phyloP scores from a whole-genome alignment of 2,329 filamentous ascomycete genomes.

The Aspergillus transmontanensis region DNA sequence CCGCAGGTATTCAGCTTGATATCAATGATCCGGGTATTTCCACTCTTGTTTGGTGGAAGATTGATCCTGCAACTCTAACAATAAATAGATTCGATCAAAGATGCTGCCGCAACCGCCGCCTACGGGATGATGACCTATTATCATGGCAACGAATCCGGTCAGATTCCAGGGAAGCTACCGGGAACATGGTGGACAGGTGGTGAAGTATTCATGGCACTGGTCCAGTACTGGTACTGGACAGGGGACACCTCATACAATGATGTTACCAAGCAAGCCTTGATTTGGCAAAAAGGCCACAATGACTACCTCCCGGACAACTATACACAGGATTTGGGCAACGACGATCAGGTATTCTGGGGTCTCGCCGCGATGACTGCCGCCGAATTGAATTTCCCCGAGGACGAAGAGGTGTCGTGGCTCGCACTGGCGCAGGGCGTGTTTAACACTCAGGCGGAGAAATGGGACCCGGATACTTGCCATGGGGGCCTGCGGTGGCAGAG shows the following conservation, averaged over 20 bases:
- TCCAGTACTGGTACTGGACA: slow-evolving; percentile 48
- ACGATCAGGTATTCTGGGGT: slow-evolving; percentile 62
- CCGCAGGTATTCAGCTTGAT: not conserved
- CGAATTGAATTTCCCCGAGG: slow-evolving; percentile 44
- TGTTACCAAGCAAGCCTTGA: slow-evolving; percentile 38
- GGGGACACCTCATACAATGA: slow-evolving; percentile 44
- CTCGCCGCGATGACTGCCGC: slow-evolving; percentile 59
- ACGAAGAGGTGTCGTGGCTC: slow-evolving; percentile 72
- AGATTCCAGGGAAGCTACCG: slow-evolving; percentile 59
- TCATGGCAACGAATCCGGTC: slow-evolving; percentile 53
- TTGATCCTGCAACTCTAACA: not conserved
- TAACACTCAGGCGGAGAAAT: slow-evolving; percentile 72
- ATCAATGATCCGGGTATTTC: not conserved
- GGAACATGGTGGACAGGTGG: slow-evolving; percentile 78
- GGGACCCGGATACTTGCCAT: slow-evolving; percentile 66
- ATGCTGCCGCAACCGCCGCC: slow-evolving; percentile 46
- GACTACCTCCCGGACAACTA: slow-evolving; percentile 47
- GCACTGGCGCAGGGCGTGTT: slow-evolving; percentile 77
- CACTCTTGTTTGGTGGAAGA: no score
- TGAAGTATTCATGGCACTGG: slow-evolving; percentile 49
- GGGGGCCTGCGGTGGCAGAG: slow-evolving; percentile 63
- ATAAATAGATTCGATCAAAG: slow-evolving; percentile 45
- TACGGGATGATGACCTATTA: slow-evolving; percentile 57
- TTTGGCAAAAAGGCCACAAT: slow-evolving; percentile 42
- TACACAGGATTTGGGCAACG: slow-evolving; percentile 51